A percentile compares a stretch with the other conserved stretches of the same genome.
phyloP scores from a whole-genome alignment of 2,329 filamentous ascomycete genomes.

The Exophiala bonariae region DNA sequence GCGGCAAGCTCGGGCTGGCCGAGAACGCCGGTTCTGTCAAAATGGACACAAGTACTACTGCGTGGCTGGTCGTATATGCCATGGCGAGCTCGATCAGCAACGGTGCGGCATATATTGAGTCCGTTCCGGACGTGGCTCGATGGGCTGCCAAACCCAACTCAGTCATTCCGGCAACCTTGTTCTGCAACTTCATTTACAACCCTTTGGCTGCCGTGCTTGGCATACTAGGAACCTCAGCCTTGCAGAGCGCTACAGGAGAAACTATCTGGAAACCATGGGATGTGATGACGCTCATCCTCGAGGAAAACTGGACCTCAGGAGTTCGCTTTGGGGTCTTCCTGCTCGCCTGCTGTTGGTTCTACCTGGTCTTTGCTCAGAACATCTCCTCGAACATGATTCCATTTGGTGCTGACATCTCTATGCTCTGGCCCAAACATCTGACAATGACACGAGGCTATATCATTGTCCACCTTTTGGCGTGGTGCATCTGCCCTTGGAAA shows the following conservation, averaged over 20 bases:
- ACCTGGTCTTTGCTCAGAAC: constrained; percentile 44
- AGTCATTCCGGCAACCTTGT: constrained; percentile 41
- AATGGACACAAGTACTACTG: not conserved
- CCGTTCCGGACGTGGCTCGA: constrained; percentile 40
- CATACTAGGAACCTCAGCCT: not conserved
- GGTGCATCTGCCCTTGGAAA: constrained; percentile 41
- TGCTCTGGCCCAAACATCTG: constrained; percentile 42
- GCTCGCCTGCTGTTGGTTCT: constrained; percentile 43
- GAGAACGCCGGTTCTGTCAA: not conserved
- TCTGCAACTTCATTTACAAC: constrained; percentile 32
- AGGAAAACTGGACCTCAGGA: constrained; percentile 30
- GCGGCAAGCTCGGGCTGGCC: not conserved
- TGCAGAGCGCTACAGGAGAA: not conserved
- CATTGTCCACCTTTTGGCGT: constrained; percentile 38
- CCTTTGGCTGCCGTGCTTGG: not conserved
- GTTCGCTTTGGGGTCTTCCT: constrained; percentile 41
- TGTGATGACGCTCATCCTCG: constrained; percentile 17
- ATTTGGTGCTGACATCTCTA: constrained; percentile 41
- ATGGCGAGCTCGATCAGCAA: not conserved
- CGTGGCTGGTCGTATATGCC: not conserved
- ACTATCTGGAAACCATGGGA: constrained; percentile 4
- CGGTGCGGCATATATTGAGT: not conserved
- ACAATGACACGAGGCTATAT: constrained; percentile 42
- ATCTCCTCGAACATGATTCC: constrained; percentile 47
- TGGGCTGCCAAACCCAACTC: constrained; percentile 43